phyloP scores from a whole-genome alignment of 768 basidiomycete species.

The Pulveroboletus sp. region DNA sequence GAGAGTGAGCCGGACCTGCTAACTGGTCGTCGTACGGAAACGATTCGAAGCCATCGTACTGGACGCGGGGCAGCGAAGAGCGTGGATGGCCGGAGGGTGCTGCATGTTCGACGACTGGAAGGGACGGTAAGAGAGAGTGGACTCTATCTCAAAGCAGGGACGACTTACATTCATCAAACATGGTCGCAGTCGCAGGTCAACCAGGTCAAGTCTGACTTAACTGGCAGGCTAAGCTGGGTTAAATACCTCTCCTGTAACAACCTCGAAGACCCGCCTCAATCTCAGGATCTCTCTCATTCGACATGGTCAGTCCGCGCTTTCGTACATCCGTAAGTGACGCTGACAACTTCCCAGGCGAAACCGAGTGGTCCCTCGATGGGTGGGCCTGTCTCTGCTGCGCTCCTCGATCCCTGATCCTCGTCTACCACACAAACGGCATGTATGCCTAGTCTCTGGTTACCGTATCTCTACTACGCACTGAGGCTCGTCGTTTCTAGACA shows the following conservation, averaged over 20 bases:
- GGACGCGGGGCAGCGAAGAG: conserved; percentile 51
- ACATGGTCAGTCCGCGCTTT: conserved; percentile 48
- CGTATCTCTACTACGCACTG: not conserved
- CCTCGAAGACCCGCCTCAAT: conserved; percentile 42
- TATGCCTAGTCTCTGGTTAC: conserved; percentile 28
- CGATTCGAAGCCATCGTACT: conserved; percentile 88
- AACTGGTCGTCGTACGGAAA: conserved; percentile 52
- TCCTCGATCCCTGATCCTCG: conserved; percentile 1
- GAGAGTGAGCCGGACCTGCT: conserved; percentile 38
- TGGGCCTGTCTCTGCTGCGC: conserved; percentile 27
- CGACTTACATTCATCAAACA: conserved; percentile 66
- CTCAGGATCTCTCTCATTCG: conserved; percentile 78
- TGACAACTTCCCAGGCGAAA: conserved; percentile 57
- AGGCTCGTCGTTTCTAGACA: conserved; percentile 48
- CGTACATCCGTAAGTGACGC: not conserved
- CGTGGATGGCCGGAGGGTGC: conserved; percentile 40
- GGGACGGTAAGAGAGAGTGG: not conserved
- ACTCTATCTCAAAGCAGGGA: not conserved
- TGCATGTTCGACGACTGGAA: conserved; percentile 82
- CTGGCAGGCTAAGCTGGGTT: not conserved
- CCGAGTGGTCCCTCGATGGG: conserved; percentile 92
- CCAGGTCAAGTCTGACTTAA: conserved; percentile 2
- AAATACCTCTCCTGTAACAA: not conserved
- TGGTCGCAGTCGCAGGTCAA: conserved; percentile 25
- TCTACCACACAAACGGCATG: conserved; percentile 50